These are phyloP conservation scores for Curvularia verruculosa DNA, from an alignment of 2,329 filamentous ascomycete species.

Conservation along the genomic window DNA sequence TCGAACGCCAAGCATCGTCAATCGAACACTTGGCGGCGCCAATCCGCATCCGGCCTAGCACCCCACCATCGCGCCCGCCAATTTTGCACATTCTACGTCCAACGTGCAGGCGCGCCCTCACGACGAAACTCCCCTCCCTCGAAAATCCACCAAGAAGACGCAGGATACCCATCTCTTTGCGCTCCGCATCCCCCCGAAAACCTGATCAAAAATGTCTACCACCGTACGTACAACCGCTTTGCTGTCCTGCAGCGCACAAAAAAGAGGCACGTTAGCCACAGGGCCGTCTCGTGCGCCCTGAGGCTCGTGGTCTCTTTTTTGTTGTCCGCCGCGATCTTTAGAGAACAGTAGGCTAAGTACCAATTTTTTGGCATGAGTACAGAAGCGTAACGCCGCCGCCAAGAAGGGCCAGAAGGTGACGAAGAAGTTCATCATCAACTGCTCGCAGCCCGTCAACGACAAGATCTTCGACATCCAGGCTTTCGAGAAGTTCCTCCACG, in stretches of 20 bases:
- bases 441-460: slow-evolving; percentile 95
- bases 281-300: no score
- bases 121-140: neutral
- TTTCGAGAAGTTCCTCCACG: slow-evolving; percentile 99
- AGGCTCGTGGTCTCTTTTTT: no score
- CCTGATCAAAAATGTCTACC: slow-evolving; percentile 76
- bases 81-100: slow-evolving; percentile 14
- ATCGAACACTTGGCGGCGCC: slow-evolving; percentile 4
- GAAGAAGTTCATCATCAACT: slow-evolving; percentile 99
- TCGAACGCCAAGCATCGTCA: neutral
- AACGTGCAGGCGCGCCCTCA: slow-evolving; percentile 5
- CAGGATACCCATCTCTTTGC: slow-evolving; percentile 94
- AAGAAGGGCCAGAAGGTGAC: slow-evolving; percentile 73
- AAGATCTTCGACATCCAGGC: slow-evolving; percentile 99
- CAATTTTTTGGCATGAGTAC: slow-evolving; percentile 49
- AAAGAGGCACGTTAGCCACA: neutral
- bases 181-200: slow-evolving; percentile 56
- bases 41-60: slow-evolving; percentile 7
- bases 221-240: slow-evolving; percentile 96
- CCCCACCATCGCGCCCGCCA: slow-evolving; percentile 11
- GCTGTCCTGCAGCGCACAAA: slow-evolving; percentile 71
- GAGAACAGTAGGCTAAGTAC: slow-evolving; percentile 96
- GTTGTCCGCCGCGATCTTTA: slow-evolving; percentile 34
- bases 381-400: slow-evolving; percentile 58
- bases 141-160: slow-evolving; percentile 56